Conservation (phyloP, 257 asterid genomes). For the Nicotiana knightiana region DNA sequence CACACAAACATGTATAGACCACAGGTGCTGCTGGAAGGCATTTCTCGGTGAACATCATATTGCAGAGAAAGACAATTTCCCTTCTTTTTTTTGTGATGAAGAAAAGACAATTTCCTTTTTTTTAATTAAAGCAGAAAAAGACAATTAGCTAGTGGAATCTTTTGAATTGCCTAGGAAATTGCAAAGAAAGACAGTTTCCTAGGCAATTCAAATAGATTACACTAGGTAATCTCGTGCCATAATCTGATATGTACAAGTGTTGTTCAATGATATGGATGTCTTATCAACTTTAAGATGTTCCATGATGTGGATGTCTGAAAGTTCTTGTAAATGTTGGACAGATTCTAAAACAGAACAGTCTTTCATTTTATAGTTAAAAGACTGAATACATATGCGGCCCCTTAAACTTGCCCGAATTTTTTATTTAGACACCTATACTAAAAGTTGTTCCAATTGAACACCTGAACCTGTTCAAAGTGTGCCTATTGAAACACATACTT, state of each 20-base stretch:
- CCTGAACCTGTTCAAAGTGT: too few species aligned
- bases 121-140: too few species aligned
- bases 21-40: neutral
- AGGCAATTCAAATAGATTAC: neutral
- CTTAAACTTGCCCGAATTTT: too few species aligned
- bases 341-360: neutral
- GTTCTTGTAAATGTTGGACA: neutral
- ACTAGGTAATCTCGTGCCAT: neutral
- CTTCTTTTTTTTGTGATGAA: too few species aligned
- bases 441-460: too few species aligned
- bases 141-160: too few species aligned
- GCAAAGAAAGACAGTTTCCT: neutral
- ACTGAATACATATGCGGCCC: too few species aligned
- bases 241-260: neutral
- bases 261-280: neutral
- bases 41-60: neutral
- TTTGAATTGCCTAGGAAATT: neutral
- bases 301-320: neutral
- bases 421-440: too few species aligned
- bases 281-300: neutral
- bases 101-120: too few species aligned
- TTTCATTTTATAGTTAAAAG: neutral
- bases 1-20: neutral
- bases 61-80: neutral
- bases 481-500: too few species aligned